Base-by-base conservation (phyloP, 768 basidiomycete species). In the Termitomyces bulborhizus region DNA sequence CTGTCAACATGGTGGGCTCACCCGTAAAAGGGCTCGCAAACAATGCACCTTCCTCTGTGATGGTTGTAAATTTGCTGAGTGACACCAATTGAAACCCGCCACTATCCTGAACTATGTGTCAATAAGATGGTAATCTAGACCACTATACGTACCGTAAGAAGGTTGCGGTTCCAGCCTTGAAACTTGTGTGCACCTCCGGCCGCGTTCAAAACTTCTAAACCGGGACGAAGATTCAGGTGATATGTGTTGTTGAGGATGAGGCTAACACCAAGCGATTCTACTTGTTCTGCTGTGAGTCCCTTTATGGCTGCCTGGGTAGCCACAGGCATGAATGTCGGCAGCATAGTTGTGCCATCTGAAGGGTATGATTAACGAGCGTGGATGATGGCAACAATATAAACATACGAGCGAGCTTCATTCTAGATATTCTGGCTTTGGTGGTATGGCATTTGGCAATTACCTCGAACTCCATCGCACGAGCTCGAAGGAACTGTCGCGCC, bases 271-370 rank as follows among this genome's bases (percentile, higher is more conserved):
- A 93, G 77, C 3, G 84, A 76, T 66, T 93, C 89, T 39, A 89
- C 83, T 70, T 94, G 90, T 56, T 90, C 86, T 18, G 90, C 71
- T 5, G 91, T 92, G n/a, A 95, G 71, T 3, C 92, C 91, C 69
- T 96, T 96, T 65, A 95, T 91, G 6, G 92, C 88, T 16, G 88
- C 91, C 66, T 95, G 93, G 4, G 93, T 95, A 3, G 91, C 92
- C 8, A 94, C 91, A 3, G 92, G 93, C 93, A 94, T 95, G 63
- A 95, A 95, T 0, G 92, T 91, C 1, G 92, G 92, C 18, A 93
- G 73, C 76, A 87, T 82, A 1, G 91, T 93, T 39, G 79, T 72
- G 8, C 90, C 90, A 73, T 93, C 90, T 91, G 57, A 24, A 60
- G 5, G 16, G 15, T 9, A 18, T 44, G 32, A 8, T 52, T 54